A percentile compares a stretch with the other conserved stretches of the same genome.
phyloP scores from a whole-genome alignment of 768 basidiomycete species.

The Amanita molliuscula region DNA sequence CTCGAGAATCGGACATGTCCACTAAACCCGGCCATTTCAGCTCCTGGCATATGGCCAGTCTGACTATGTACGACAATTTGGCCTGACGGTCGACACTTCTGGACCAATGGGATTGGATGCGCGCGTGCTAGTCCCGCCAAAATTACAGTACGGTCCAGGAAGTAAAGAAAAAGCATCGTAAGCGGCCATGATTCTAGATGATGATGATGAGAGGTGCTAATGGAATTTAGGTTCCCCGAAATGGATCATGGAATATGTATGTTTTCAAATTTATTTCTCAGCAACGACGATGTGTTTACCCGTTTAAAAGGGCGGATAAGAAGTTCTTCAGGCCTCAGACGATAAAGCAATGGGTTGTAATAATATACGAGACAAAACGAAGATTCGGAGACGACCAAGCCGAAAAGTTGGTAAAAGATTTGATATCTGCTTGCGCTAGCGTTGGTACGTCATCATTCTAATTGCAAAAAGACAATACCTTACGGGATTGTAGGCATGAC shows the following conservation, averaged over 20 bases:
- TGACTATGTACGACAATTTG: conserved; percentile 61
- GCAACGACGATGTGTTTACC: conserved; percentile 22
- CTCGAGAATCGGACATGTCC: neutral
- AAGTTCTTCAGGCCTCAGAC: conserved; percentile 42
- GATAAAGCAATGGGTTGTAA: conserved; percentile 52
- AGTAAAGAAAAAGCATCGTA: conserved; percentile 47
- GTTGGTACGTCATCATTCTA: conserved; percentile 41
- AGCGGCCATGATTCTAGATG: conserved; percentile 12
- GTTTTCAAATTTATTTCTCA: conserved; percentile 14
- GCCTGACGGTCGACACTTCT: conserved; percentile 42
- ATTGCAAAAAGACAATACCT: conserved; percentile 24
- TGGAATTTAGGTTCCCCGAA: conserved; percentile 35
- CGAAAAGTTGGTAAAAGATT: conserved; percentile 39
- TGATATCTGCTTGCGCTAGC: conserved; percentile 33
- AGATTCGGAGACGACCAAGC: conserved; percentile 39
- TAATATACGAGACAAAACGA: conserved; percentile 45
- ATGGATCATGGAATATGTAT: conserved; percentile 76
- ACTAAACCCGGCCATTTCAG: conserved; percentile 16
- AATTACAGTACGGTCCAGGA: conserved; percentile 48
- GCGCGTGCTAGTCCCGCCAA: conserved; percentile 51
- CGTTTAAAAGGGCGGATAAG: conserved; percentile 52
- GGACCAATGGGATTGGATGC: conserved; percentile 44
- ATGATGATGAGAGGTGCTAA: conserved; percentile 3
- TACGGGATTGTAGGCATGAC: conserved; percentile 38
- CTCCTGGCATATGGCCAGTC: conserved; percentile 59